These are phyloP conservation scores for Pseudogymnoascus sp. DNA, from an alignment of 2,329 filamentous ascomycete genomes.

Conservation along the genomic window DNA sequence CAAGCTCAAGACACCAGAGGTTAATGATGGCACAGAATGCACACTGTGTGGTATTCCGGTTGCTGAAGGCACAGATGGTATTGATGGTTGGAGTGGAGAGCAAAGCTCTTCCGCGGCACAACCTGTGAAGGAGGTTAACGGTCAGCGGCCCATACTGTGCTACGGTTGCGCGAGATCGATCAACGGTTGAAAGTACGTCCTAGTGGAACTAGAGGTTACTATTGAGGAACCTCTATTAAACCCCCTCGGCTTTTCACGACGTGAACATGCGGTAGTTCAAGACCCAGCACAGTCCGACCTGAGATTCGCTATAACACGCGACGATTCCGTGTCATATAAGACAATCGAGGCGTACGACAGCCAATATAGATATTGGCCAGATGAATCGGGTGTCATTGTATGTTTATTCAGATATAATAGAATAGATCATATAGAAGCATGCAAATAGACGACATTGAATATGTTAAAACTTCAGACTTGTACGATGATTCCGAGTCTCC, in stretches of 20 bases:
- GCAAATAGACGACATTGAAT: background rate
- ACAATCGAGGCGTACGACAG: background rate
- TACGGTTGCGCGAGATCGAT: conserved; percentile 67
- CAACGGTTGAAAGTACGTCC: conserved; percentile 35
- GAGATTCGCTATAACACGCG: background rate
- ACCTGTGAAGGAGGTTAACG: conserved; percentile 22
- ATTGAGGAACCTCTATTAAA: background rate
- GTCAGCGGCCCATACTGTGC: conserved; percentile 42
- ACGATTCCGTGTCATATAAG: background rate
- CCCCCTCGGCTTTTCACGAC: background rate
- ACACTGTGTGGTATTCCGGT: conserved; percentile 63
- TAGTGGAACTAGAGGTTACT: background rate
- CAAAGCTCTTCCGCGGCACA: conserved; percentile 31
- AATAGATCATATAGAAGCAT: background rate
- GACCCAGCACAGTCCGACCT: background rate
- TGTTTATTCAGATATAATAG: background rate
- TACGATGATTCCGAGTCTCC: too few species aligned
- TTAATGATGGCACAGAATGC: conserved; percentile 39
- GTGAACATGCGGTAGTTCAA: background rate
- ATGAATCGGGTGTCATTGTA: background rate
- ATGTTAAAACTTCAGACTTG: background rate
- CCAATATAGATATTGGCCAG: background rate
- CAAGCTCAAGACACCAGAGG: conserved; percentile 55
- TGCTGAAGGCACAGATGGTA: conserved; percentile 53
- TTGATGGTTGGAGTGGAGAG: conserved; percentile 52